Base-by-base conservation (phyloP, 371 early-diverging fungal genomes). In the Mortierella sp. region DNA sequence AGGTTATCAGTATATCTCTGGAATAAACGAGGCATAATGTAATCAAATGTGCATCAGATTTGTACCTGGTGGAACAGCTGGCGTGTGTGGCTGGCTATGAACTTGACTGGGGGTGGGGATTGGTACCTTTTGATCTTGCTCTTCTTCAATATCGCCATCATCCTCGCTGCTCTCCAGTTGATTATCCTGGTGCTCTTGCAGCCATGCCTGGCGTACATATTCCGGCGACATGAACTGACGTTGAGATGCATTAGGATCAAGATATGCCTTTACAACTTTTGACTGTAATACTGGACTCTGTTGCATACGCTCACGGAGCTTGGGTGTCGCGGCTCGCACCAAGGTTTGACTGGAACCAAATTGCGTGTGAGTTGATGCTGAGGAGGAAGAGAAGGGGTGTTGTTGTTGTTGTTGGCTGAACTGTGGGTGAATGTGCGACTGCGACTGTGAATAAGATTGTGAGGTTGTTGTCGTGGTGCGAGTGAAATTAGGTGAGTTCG, bases 301-400 rank as follows among this genome's bases (percentile, higher is more conserved):
- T 5, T 76, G 71, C 76, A 81, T 75, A 28, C 81, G 72, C n/a
- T 81, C 81, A 11, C 81, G 69, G 21, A 81, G 69, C 38, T 69
- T 75, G 24, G 81, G 75, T 16, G 76, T 58, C 3, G 57, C 63
- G 10, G 68, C 65, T 1, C 73, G 69, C 24, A 41, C 24, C 9
- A 41, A 32, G 21, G 43, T 33, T 36, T 66, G 74, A 48, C 33
- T 59, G 13, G 70, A 40, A 24, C 67, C 62, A 15, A n/a, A 21
- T 36, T 73, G 70, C 8, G 64, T 33, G 9, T 36, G 63, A 6
- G 71, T 62, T 21, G 62, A 57, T 16, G 65, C 47, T 11, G 70
- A 62, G 7, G 72, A 64, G 22, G 62, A 65, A 9, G 69, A 21
- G 21, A 38, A 65, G 50, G 63, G 62, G 55, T 28, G 55, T 9